A percentile compares a stretch with the other conserved stretches of the same genome.
phyloP scores from a whole-genome alignment of 192 early-diverging fungal species.

The Linnemannia hyalina region DNA sequence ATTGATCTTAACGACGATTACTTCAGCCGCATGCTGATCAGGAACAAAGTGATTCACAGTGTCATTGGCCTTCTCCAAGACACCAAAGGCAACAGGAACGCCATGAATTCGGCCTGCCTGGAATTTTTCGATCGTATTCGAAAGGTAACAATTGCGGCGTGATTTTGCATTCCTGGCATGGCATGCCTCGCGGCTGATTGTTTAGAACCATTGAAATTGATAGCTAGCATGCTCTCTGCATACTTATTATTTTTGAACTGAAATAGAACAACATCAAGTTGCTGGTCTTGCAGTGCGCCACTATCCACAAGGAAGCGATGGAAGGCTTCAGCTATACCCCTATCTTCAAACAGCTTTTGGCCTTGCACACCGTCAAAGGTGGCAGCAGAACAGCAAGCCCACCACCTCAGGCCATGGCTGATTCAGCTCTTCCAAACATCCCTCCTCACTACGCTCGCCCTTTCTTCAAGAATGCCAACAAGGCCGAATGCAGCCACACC shows the following conservation, averaged over 20 bases:
- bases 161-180: background rate
- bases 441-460: background rate
- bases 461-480: too few species aligned
- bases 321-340: background rate
- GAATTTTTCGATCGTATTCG: slow-evolving; percentile 86
- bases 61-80: slow-evolving; percentile 70
- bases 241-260: background rate
- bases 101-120: slow-evolving; percentile 88
- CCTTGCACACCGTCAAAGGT: slow-evolving; percentile 1
- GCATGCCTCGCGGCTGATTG: background rate
- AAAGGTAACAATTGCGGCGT: slow-evolving; percentile 51
- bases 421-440: too few species aligned
- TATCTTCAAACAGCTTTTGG: background rate
- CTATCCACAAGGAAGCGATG: background rate
- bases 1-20: slow-evolving; percentile 83
- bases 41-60: slow-evolving; percentile 75
- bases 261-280: slow-evolving; percentile 69
- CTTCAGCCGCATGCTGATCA: slow-evolving; percentile 76
- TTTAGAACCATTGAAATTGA: background rate
- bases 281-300: slow-evolving; percentile 75
- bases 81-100: slow-evolving; percentile 75
- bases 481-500: background rate
- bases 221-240: background rate
- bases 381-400: slow-evolving; percentile 64
- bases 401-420: background rate